Conservation (phyloP, 495 filamentous ascomycete species). For the Lentithecium fluviatile region DNA sequence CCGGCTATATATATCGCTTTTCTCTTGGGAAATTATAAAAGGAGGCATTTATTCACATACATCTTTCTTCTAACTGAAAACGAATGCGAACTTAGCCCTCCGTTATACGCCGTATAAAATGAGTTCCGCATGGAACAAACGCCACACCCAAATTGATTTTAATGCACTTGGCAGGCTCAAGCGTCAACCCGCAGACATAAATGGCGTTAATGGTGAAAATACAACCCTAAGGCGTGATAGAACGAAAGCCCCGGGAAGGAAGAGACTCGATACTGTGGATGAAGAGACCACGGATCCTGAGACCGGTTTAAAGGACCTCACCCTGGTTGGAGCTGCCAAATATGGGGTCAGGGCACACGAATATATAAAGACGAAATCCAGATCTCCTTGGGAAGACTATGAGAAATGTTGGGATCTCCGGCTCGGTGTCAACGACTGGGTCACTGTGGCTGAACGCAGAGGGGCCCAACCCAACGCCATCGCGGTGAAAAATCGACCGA, state of each 20-base stretch:
- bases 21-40: too few relatives aligned
- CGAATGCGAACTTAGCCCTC: too few relatives aligned
- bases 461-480: background rate
- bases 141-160: conserved; percentile 15
- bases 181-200: conserved; percentile 7
- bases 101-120: conserved; percentile 8
- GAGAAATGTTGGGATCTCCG: conserved; percentile 13
- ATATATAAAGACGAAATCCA: conserved; percentile 14
- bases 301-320: conserved; percentile 12
- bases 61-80: too few relatives aligned
- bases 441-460: conserved; percentile 4
- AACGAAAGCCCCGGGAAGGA: conserved; percentile 10
- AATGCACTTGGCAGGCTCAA: conserved; percentile 13
- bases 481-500: too few relatives aligned
- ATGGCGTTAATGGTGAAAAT: conserved; percentile 8
- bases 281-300: conserved; percentile 12
- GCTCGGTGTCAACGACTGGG: conserved; percentile 3
- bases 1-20: too few relatives aligned
- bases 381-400: conserved; percentile 12
- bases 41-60: too few relatives aligned
- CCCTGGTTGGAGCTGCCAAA: conserved; percentile 7
- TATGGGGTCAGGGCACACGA: conserved; percentile 5
- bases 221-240: conserved; percentile 4
- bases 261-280: conserved; percentile 11
- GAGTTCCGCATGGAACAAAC: conserved; percentile 6